Base-by-base conservation (phyloP, 2,329 filamentous ascomycete genomes). In the Pestalotiopsis sp. region DNA sequence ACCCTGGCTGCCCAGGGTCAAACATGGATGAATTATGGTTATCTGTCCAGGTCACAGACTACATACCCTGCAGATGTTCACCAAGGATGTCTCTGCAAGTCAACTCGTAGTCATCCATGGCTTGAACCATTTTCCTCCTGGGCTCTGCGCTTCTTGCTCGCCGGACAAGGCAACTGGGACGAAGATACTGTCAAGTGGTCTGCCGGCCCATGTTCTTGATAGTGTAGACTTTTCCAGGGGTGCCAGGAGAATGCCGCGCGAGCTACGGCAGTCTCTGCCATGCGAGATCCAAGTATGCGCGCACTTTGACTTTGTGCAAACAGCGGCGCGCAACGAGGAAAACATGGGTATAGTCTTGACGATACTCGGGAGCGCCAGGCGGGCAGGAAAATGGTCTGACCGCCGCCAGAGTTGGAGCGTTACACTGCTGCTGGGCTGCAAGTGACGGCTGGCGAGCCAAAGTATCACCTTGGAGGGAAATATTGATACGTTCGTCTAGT, bases 11-110 rank as follows among this genome's bases (percentile, higher is more conserved):
- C 12, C 59, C 27, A 40, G 59, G 25, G n/a, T 62, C 20, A 40
- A 36, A 62, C 59, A 40, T n/a, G 59, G 25, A 62, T 62, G 59
- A 36, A 40, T 62, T 62, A 62, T 62, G 59, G 25, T 62, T 62
- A 62, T 62, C 59, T 62, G n/a, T 62, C 27, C 14, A 20, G 14
- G 59, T 38, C 59, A 62, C 31, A 36, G 59, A 40, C 31, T n/a
- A 62, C 38, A 62, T 40, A 62, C 59, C 59, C 59, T 62, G 59
- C 59, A 62, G 14, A 36, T 62, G 59, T 12, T 62, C 27, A 41
- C 31, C 9, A 62, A 36, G 59, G 59, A 62, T 62, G 13, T 40
- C 38, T 62, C 59, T 62, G 59, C 59, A 36, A n/a, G 59, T 62
- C 59, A 62, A 62, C 31, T 36, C 59, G n/a, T 40, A 36, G 31